These are phyloP conservation scores for Tricholoma terreum DNA, from an alignment of 768 basidiomycete genomes.

Conservation along the genomic window DNA sequence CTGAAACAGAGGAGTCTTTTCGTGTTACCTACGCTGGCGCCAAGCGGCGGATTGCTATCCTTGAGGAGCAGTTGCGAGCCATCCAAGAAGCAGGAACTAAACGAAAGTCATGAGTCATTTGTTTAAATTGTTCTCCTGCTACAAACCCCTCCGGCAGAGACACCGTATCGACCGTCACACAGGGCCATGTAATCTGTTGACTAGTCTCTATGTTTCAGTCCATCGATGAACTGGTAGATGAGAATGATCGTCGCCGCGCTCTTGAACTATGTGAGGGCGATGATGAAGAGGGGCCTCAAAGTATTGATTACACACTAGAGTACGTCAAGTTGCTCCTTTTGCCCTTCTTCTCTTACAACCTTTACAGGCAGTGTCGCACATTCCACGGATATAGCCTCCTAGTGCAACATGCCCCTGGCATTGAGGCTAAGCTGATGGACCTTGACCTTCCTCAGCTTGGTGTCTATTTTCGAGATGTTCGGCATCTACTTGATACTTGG, in stretches of 20 bases:
- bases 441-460: neutral
- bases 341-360: too few relatives aligned
- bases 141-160: too few relatives aligned
- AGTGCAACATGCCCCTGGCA: neutral
- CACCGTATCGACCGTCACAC: neutral
- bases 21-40: too few relatives aligned
- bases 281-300: neutral
- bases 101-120: too few relatives aligned
- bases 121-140: too few relatives aligned
- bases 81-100: too few relatives aligned
- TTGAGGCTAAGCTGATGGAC: neutral
- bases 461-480: neutral
- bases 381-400: neutral
- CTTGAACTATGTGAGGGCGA: neutral
- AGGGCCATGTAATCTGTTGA: neutral
- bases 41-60: too few relatives aligned
- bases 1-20: too few relatives aligned
- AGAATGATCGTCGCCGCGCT: neutral
- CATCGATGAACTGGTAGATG: neutral
- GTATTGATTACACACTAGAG: neutral
- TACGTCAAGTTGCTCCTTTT: neutral
- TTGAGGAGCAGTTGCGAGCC: too few relatives aligned
- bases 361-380: neutral
- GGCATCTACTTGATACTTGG: too few relatives aligned
- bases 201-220: slow-evolving; percentile 2